Percentiles rank a stretch among this genome's conserved stretches.
phyloP scores from a whole-genome alignment of 441 rosid genomes.

The Raphanus hybrid region DNA sequence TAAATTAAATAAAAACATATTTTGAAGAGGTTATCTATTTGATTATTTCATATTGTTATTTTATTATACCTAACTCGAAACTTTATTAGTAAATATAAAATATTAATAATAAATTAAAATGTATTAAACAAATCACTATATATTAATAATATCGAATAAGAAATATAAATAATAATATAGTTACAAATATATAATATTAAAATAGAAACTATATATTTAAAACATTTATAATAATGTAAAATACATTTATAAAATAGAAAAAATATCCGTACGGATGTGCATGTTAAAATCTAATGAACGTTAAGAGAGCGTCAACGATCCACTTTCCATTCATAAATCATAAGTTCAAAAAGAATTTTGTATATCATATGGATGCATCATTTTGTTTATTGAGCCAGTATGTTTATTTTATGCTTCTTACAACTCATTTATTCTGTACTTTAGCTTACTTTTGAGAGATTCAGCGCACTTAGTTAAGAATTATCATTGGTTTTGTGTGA shows the following conservation, averaged over 20 bases:
- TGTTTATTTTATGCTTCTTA: neutral
- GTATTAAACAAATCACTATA: too few relatives aligned
- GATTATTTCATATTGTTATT: too few relatives aligned
- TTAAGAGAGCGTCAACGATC: slow-evolving; percentile 15
- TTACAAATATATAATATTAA: too few relatives aligned
- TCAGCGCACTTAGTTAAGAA: neutral
- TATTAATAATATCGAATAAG: too few relatives aligned
- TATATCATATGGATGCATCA: neutral
- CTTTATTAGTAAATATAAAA: too few relatives aligned
- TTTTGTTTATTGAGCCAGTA: neutral
- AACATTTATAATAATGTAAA: neutral
- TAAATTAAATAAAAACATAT: too few relatives aligned
- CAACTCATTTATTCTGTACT: neutral
- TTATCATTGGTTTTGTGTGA: neutral
- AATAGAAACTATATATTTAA: neutral
- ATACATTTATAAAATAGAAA: too few relatives aligned
- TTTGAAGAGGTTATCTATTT: too few relatives aligned
- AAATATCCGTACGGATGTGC: neutral
- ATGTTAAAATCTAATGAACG: slow-evolving; percentile 24
- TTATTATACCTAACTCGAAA: too few relatives aligned
- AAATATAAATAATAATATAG: too few relatives aligned
- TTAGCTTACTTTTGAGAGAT: neutral
- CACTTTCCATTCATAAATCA: neutral
- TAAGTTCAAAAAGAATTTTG: neutral
- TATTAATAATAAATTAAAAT: too few relatives aligned